Conservation (phyloP, 495 filamentous ascomycete genomes). For the Trichoderma virens region DNA sequence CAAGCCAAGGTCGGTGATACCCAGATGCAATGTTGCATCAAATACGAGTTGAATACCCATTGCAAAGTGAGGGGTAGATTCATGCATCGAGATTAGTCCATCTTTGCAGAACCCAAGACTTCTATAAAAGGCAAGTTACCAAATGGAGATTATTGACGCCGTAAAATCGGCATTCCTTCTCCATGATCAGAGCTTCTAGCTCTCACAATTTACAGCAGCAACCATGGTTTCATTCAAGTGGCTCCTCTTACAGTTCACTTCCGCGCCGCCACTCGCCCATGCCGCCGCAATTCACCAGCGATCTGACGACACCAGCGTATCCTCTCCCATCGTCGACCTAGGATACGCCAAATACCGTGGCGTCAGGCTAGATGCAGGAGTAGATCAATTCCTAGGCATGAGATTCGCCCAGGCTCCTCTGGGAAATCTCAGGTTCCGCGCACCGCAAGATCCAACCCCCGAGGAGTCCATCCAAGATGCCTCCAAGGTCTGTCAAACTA, state of each 20-base stretch:
- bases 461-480: conserved; percentile 20
- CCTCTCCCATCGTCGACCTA: conserved; percentile 25
- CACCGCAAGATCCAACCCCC: conserved; percentile 23
- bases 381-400: conserved; percentile 36
- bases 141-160: no score
- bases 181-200: no score
- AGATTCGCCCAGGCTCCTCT: conserved; percentile 37
- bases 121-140: no score
- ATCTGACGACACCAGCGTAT: background rate
- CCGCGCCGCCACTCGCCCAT: background rate
- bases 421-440: conserved; percentile 32
- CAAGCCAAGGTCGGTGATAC: background rate
- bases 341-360: conserved; percentile 38
- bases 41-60: background rate
- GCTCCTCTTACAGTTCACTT: background rate
- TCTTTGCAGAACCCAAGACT: no score
- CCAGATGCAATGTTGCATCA: background rate
- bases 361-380: conserved; percentile 20
- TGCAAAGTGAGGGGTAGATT: background rate
- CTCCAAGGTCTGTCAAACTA: conserved; percentile 16
- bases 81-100: background rate
- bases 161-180: no score
- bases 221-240: background rate
- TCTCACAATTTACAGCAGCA: background rate
- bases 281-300: background rate